phyloP scores from a whole-genome alignment of 192 early-diverging fungal genomes.

The Coemansia sp. region DNA sequence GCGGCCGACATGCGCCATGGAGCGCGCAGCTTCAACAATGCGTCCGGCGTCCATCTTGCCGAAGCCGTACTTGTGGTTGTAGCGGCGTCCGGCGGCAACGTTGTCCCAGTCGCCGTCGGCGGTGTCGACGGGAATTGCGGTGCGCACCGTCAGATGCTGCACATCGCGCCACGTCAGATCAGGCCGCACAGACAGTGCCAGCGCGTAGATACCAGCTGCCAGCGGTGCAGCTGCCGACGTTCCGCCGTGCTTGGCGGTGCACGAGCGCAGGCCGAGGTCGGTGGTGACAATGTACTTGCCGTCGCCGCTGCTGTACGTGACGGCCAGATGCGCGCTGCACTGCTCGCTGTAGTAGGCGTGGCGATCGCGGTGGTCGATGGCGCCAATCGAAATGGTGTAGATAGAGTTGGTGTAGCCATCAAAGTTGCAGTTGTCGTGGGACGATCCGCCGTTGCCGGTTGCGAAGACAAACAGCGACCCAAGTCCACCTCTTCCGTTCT shows the following conservation, averaged over 20 bases:
- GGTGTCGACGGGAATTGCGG: conserved; percentile 71
- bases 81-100: conserved; percentile 70
- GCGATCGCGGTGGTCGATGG: conserved; percentile 71
- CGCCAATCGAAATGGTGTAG: conserved; percentile 91
- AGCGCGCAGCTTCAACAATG: conserved; percentile 78
- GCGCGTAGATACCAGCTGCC: conserved; percentile 85
- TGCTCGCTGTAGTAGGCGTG: conserved; percentile 87
- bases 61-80: conserved; percentile 93
- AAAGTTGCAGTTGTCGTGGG: conserved; percentile 91
- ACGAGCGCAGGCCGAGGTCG: conserved; percentile 73
- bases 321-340: conserved; percentile 86
- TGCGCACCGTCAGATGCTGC: conserved; percentile 81
- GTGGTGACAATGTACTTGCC: conserved; percentile 85
- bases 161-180: conserved; percentile 95
- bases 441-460: conserved; percentile 83
- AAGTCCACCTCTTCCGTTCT: conserved; percentile 77
- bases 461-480: conserved; percentile 95
- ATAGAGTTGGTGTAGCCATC: conserved; percentile 96
- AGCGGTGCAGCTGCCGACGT: conserved; percentile 96
- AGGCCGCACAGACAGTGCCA: conserved; percentile 82
- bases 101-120: conserved; percentile 73
- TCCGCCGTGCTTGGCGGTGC: conserved; percentile 82
- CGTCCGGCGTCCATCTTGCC: conserved; percentile 84
- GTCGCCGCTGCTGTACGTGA: conserved; percentile 83
- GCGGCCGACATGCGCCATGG: conserved; percentile 61